Evolutionary conservation across 106 monocot species (phyloP).

Genomic region (Dioscorea alata): DNA sequence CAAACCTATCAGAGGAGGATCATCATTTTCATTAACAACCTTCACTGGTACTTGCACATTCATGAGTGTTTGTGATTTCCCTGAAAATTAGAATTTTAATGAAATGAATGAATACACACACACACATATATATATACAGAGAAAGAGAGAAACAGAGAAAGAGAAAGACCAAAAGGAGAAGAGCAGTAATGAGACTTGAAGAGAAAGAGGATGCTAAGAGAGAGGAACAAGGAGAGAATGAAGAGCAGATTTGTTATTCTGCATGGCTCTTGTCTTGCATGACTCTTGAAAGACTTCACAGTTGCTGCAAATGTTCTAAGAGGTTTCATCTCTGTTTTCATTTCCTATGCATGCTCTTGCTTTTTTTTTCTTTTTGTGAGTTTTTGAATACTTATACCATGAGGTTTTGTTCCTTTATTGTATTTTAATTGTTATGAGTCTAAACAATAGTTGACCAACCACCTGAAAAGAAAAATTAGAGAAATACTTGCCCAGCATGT

Average conservation of each 20-base stretch:
- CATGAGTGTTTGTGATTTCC: not conserved
- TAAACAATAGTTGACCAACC: not conserved
- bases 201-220: constrained; percentile 4
- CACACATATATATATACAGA: not conserved
- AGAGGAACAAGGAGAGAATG: constrained; percentile 8
- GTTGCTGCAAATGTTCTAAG: not conserved
- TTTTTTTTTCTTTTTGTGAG: not conserved
- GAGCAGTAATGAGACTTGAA: constrained; percentile 15
- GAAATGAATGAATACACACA: not conserved
- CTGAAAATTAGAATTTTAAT: not conserved
- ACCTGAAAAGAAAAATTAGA: too few species aligned
- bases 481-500: too few species aligned
- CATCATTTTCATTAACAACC: not conserved
- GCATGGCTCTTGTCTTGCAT: constrained; percentile 10
- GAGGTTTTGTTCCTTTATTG: not conserved
- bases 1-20: too few species aligned
- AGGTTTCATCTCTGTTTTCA: not conserved
- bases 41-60: not conserved
- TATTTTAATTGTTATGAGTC: not conserved
- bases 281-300: constrained; percentile 10
- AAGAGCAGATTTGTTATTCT: not conserved
- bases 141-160: not conserved
- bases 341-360: not conserved
- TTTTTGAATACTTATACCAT: constrained; percentile 1
- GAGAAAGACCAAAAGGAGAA: not conserved